Conservation (phyloP, 768 basidiomycete species). For the Tremella fuciformis region DNA sequence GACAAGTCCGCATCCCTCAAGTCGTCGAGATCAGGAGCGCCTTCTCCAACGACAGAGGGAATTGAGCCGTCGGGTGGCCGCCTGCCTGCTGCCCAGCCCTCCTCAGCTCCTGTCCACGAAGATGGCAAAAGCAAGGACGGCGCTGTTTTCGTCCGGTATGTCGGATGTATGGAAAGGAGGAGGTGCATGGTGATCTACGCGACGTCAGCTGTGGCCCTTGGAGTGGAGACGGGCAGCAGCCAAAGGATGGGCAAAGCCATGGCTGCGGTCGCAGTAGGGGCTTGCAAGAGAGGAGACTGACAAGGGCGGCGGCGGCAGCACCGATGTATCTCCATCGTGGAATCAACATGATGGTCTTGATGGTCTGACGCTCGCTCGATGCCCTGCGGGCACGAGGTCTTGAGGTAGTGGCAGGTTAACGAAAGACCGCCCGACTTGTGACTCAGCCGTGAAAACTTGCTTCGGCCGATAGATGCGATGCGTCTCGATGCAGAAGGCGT, state of each 20-base stretch:
- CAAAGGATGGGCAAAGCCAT: not conserved
- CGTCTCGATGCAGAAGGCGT: too few species aligned
- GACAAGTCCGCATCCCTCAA: constrained; percentile 25
- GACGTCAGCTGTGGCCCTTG: constrained; percentile 2
- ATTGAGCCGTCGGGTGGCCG: constrained; percentile 27
- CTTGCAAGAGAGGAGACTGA: constrained; percentile 19
- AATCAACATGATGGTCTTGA: constrained; percentile 39
- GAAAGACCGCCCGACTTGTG: not conserved
- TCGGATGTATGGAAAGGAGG: constrained; percentile 47
- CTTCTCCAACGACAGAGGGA: constrained; percentile 20
- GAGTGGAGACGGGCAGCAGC: not conserved
- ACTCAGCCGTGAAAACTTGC: too few species aligned
- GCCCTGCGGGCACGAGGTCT: not conserved
- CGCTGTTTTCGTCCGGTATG: constrained; percentile 47
- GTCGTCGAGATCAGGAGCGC: constrained; percentile 27
- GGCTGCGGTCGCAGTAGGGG: constrained; percentile 1
- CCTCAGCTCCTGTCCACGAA: constrained; percentile 10
- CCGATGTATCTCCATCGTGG: constrained; percentile 48
- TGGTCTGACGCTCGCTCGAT: not conserved
- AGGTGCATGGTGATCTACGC: constrained; percentile 46
- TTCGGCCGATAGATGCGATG: too few species aligned
- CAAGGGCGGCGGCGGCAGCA: constrained; percentile 38
- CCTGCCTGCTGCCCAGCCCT: constrained; percentile 11
- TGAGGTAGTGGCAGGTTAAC: not conserved
- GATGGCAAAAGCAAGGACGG: constrained; percentile 32